Evolutionary conservation across 2,329 filamentous ascomycete genomes (phyloP).

Genomic region (Pseudogymnoascus sp.): DNA sequence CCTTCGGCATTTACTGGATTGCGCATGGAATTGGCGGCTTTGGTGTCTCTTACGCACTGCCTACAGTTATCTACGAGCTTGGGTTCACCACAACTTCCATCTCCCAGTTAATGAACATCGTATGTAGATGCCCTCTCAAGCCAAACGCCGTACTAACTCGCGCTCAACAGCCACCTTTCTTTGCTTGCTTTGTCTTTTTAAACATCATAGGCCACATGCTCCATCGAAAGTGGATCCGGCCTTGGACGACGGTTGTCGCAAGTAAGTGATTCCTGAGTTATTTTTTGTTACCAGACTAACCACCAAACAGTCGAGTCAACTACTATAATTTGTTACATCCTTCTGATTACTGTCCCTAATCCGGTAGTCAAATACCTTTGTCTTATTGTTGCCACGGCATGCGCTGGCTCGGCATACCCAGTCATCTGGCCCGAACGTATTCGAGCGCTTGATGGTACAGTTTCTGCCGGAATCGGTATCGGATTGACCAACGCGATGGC

Average conservation of each 20-base stretch:
- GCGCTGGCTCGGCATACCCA: slow-evolving; percentile 35
- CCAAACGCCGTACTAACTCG: slow-evolving; percentile 1
- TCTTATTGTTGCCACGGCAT: slow-evolving; percentile 31
- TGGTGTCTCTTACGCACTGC: slow-evolving; percentile 34
- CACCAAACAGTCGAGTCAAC: slow-evolving; percentile 28
- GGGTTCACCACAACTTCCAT: slow-evolving; percentile 36
- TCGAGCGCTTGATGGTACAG: slow-evolving; percentile 34
- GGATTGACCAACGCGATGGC: slow-evolving; percentile 38
- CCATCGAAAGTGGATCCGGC: slow-evolving; percentile 31
- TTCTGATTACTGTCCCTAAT: slow-evolving; percentile 31
- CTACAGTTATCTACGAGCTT: slow-evolving; percentile 37
- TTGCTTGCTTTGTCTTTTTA: slow-evolving; percentile 33
- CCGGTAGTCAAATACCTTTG: slow-evolving; percentile 32
- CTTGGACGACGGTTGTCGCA: slow-evolving; percentile 33
- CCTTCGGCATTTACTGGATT: slow-evolving; percentile 35
- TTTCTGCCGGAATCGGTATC: slow-evolving; percentile 35
- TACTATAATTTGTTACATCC: slow-evolving; percentile 34
- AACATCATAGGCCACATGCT: slow-evolving; percentile 31
- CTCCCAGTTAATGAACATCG: slow-evolving; percentile 39
- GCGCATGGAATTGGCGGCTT: slow-evolving; percentile 38
- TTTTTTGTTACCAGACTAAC: slow-evolving; percentile 15
- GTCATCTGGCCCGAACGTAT: slow-evolving; percentile 40
- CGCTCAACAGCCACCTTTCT: slow-evolving; percentile 30
- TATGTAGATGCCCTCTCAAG: slow-evolving; percentile 15
- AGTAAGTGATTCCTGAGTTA: slow-evolving; percentile 25